These are phyloP conservation scores for Trypanosoma platydactyli DNA, from an alignment of 208 protist species.

Conservation along the genomic window DNA sequence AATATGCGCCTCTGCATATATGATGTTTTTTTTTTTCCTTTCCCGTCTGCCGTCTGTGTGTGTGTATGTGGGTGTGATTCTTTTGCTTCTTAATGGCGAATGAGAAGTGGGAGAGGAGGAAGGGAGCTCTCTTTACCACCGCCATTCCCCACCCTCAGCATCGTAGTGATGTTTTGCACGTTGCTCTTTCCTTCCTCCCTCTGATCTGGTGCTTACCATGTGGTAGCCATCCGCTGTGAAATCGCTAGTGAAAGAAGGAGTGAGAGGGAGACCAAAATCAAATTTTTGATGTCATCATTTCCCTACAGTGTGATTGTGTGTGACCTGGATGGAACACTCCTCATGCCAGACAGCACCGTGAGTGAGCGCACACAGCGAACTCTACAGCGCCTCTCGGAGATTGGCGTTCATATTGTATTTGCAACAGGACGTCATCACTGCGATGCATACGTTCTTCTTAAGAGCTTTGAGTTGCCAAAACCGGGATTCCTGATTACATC, in stretches of 20 bases:
- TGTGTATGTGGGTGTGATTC: too few species aligned
- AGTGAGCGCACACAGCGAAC: constrained; percentile 34
- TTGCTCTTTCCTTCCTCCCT: neutral
- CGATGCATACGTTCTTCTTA: constrained; percentile 24
- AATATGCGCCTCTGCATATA: too few species aligned
- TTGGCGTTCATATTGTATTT: constrained; percentile 42
- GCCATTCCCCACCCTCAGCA: neutral
- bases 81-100: too few species aligned
- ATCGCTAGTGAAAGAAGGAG: neutral
- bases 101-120: too few species aligned
- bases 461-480: constrained; percentile 21
- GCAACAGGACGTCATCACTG: constrained; percentile 30
- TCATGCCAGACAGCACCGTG: constrained; percentile 38
- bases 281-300: constrained; percentile 7
- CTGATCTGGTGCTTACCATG: neutral
- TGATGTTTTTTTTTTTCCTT: too few species aligned
- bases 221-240: neutral
- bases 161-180: neutral
- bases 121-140: too few species aligned
- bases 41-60: too few species aligned
- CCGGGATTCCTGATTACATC: constrained; percentile 29
- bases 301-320: constrained; percentile 40
- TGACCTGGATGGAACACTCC: constrained; percentile 76
- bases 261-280: neutral
- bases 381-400: constrained; percentile 30